Base-by-base conservation (phyloP, 1,139 yeast species). In the Debaryomyces psychrophilus region DNA sequence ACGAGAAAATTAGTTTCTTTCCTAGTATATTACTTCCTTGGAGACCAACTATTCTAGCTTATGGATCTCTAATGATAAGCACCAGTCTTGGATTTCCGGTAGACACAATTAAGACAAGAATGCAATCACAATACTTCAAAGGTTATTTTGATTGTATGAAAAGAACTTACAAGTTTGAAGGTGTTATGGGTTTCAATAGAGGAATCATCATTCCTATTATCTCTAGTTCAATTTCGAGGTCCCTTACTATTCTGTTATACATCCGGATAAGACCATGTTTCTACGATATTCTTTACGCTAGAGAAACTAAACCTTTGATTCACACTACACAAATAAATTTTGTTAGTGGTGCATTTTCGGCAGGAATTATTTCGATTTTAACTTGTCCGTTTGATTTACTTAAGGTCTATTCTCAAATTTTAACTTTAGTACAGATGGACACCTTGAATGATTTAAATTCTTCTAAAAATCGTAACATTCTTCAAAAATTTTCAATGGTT, bases 61-160 rank as follows among this genome's bases (percentile, higher is more conserved):
- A 44, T 37, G 38, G 41, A 14, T 43, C 47, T 20, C 37, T 44
- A 20, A 25, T 29, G 9, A 26, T 39, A n/a, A 44, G 47, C 26
- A 46, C 35, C 22, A 40, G 38, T 12, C 37, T 46, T 23, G 49
- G 46, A 2, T 46, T 44, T 23, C 49, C 49, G 11, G 25, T 46
- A 8, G 49, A 46, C 44, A 40, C 49, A 8, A 25, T 46, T 6
- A 46, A 46, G 22, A 46, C 49, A 5, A 34, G 49, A 37, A 43
- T 46, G 29, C 49, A 46, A 41, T 37, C 46, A n/a, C 36, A 18
- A 18, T 46, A 46, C 18, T 44, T 37, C 20, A 25, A 20, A 15
- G 25, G 31, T 7, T 46, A 46, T 29, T 29, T 20, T 15, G 31
- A 36, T 23, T 46, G 49, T 23, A 17, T 44, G 4, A 36, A 23